These are phyloP conservation scores for Macroventuria anomochaeta DNA, from an alignment of 2,329 filamentous ascomycete genomes.

Conservation along the genomic window DNA sequence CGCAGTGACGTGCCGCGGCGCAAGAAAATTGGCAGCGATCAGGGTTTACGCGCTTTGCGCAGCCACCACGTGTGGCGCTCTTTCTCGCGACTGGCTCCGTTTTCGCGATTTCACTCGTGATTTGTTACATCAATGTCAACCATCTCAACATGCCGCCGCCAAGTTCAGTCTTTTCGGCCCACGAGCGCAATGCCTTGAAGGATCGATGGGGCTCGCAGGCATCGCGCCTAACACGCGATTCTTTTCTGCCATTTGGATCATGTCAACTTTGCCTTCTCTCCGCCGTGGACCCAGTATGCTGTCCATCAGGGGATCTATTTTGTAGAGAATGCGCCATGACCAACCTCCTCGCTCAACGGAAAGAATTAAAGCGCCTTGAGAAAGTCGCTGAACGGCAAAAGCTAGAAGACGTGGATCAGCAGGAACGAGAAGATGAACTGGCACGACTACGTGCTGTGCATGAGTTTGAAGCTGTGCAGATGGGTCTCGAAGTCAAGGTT, in stretches of 20 bases:
- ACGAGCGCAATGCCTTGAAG: conserved; percentile 85
- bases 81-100: conserved; percentile 11
- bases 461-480: conserved; percentile 86
- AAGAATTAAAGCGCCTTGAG: conserved; percentile 85
- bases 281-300: conserved; percentile 82
- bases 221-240: conserved; percentile 86
- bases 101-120: conserved; percentile 6
- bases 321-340: conserved; percentile 91
- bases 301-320: conserved; percentile 81
- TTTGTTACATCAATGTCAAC: conserved; percentile 2
- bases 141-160: conserved; percentile 35
- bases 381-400: conserved; percentile 67
- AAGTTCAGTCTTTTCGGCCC: conserved; percentile 79
- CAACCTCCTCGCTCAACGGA: conserved; percentile 89
- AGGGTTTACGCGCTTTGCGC: neutral
- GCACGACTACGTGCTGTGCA: conserved; percentile 72
- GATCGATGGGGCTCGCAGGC: conserved; percentile 80
- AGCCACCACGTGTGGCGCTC: conserved; percentile 26
- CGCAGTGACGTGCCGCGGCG: conserved; percentile 18
- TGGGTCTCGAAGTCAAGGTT: conserved; percentile 59
- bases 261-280: conserved; percentile 87
- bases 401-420: conserved; percentile 67
- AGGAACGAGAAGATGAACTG: conserved; percentile 69
- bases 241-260: conserved; percentile 87
- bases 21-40: conserved; percentile 27